Evolutionary conservation across 306 rosid genomes (phyloP).

Genomic region (Prunus padus): DNA sequence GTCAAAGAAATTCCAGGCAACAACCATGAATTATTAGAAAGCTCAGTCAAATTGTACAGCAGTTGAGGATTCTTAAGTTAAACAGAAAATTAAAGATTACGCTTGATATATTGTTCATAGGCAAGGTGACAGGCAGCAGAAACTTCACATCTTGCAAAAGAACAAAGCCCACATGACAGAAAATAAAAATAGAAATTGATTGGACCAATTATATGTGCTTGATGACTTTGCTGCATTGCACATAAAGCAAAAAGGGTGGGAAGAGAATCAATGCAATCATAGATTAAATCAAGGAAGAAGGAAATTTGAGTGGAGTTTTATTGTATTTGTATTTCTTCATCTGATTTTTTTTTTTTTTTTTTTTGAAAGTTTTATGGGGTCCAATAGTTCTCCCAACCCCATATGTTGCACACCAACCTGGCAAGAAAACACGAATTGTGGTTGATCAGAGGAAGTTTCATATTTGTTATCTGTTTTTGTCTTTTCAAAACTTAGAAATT

Average conservation of each 20-base stretch:
- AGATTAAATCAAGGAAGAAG: not conserved
- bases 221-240: constrained; percentile 18
- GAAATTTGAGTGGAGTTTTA: not conserved
- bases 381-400: not conserved
- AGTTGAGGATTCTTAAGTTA: constrained; percentile 38
- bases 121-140: constrained; percentile 5
- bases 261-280: constrained; percentile 20
- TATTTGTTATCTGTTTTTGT: not conserved
- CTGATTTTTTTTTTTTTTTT: not conserved
- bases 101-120: constrained; percentile 15
- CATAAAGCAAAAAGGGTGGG: constrained; percentile 18
- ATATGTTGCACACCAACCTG: not conserved
- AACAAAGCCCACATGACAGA: not conserved
- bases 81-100: constrained; percentile 9
- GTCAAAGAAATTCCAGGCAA: constrained; percentile 76
- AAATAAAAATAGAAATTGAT: not conserved
- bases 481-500: not conserved
- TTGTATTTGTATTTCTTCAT: not conserved
- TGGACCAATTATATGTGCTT: constrained; percentile 18
- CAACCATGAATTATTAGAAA: constrained; percentile 62
- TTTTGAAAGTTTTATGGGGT: not conserved
- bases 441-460: not conserved
- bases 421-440: not conserved
- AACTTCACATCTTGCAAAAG: constrained; percentile 4
- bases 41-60: constrained; percentile 70